phyloP scores from a whole-genome alignment of 345 rosid genomes.

The Firmiana major region DNA sequence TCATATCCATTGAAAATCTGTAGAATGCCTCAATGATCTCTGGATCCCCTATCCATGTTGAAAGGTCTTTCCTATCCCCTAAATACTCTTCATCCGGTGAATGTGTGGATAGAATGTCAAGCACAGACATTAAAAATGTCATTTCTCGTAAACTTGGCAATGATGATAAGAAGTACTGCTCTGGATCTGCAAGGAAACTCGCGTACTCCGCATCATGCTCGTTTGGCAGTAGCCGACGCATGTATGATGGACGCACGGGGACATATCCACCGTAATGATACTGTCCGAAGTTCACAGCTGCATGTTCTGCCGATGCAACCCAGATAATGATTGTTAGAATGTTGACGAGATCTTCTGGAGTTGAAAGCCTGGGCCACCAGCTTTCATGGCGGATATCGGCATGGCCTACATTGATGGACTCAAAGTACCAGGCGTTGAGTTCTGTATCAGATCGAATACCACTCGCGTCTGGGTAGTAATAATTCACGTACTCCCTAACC shows the following conservation, averaged over 20 bases:
- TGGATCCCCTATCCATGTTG: background rate
- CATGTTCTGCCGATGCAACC: slow-evolving; percentile 88
- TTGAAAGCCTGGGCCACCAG: slow-evolving; percentile 80
- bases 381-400: slow-evolving; percentile 14
- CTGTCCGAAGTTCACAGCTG: slow-evolving; percentile 16
- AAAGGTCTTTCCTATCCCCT: background rate
- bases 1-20: slow-evolving; percentile 39
- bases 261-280: slow-evolving; percentile 11
- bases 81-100: background rate
- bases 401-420: slow-evolving; percentile 15
- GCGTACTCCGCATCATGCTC: background rate
- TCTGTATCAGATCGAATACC: background rate
- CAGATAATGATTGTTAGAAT: slow-evolving; percentile 69
- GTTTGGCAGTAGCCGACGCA: slow-evolving; percentile 4
- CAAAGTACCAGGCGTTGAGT: slow-evolving; percentile 10
- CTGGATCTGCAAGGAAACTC: background rate
- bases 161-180: background rate
- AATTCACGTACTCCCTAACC: slow-evolving; percentile 9
- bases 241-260: slow-evolving; percentile 3
- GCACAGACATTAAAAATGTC: background rate
- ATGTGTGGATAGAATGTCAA: background rate
- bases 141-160: background rate
- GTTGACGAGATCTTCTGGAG: slow-evolving; percentile 50
- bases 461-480: slow-evolving; percentile 25
- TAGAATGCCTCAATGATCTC: background rate